phyloP scores from a whole-genome alignment of 805 yeast species.

The Osmozyma mogii region DNA sequence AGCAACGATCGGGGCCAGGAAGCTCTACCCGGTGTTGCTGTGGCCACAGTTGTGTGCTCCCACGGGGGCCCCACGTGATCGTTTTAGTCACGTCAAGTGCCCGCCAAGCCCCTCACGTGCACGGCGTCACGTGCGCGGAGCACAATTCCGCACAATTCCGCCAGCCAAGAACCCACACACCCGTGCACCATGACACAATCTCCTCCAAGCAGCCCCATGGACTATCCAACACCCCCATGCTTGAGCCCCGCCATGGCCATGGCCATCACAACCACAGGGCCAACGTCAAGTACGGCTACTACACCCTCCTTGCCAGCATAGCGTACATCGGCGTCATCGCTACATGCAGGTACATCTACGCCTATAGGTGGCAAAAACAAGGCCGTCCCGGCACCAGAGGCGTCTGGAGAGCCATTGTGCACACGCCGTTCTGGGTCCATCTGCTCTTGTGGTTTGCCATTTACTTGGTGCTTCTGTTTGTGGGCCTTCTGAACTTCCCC shows the following conservation, averaged over 20 bases:
- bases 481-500: conserved; percentile 24
- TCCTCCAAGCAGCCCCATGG: too few relatives aligned
- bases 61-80: too few relatives aligned
- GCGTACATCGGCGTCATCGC: conserved; percentile 30
- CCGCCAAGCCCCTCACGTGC: too few relatives aligned
- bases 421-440: conserved; percentile 24
- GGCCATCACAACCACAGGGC: conserved; percentile 43
- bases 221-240: conserved; percentile 2
- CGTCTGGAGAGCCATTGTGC: conserved; percentile 17
- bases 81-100: too few relatives aligned
- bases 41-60: too few relatives aligned
- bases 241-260: conserved; percentile 46
- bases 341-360: conserved; percentile 23
- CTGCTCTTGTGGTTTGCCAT: conserved; percentile 28
- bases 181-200: too few relatives aligned
- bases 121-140: too few relatives aligned
- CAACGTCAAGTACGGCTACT: conserved; percentile 56
- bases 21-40: too few relatives aligned
- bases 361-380: conserved; percentile 28
- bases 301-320: conserved; percentile 35
- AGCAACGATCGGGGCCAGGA: too few relatives aligned
- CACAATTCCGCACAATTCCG: too few relatives aligned
- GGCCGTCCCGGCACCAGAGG: conserved; percentile 27
- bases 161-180: too few relatives aligned
- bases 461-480: conserved; percentile 20